Conservation (phyloP, 257 asterid genomes). For the Solanum piurae region DNA sequence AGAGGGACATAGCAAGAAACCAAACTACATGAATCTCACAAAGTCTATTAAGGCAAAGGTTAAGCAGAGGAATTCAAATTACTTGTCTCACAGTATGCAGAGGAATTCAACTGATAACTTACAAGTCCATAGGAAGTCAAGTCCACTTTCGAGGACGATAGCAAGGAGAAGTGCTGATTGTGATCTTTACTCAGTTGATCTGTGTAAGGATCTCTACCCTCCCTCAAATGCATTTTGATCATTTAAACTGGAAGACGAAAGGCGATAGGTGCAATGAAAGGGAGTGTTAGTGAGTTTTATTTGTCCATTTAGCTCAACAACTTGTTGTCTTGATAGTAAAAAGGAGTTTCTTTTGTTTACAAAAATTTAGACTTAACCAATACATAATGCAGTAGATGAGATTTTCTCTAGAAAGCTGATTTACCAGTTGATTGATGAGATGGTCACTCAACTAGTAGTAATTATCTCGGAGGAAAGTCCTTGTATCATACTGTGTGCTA, state of each 20-base stretch:
- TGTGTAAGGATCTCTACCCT: conserved; percentile 41
- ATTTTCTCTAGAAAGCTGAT: not conserved
- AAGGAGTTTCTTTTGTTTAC: not conserved
- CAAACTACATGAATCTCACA: conserved; percentile 64
- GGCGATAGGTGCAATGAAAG: not conserved
- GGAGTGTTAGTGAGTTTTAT: not conserved
- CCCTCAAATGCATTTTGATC: not conserved
- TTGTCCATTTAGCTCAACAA: conserved; percentile 14
- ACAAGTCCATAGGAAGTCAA: conserved; percentile 33
- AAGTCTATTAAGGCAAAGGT: conserved; percentile 28
- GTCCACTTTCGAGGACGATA: conserved; percentile 49
- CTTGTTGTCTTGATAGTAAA: conserved; percentile 20
- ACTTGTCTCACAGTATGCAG: conserved; percentile 18
- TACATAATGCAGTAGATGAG: not conserved
- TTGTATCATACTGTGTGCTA: not conserved
- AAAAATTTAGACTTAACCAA: not conserved
- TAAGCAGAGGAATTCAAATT: conserved; percentile 20
- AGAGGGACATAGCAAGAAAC: conserved; percentile 21
- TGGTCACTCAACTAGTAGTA: not conserved
- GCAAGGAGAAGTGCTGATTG: conserved; percentile 58
- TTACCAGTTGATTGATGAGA: not conserved
- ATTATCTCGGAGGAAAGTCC: not conserved
- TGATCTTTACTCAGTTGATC: conserved; percentile 25
- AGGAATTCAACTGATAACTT: conserved; percentile 49
- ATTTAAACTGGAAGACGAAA: not conserved